Base-by-base conservation (phyloP, 2,329 filamentous ascomycete species). In the Cucurbitaria berberidis region DNA sequence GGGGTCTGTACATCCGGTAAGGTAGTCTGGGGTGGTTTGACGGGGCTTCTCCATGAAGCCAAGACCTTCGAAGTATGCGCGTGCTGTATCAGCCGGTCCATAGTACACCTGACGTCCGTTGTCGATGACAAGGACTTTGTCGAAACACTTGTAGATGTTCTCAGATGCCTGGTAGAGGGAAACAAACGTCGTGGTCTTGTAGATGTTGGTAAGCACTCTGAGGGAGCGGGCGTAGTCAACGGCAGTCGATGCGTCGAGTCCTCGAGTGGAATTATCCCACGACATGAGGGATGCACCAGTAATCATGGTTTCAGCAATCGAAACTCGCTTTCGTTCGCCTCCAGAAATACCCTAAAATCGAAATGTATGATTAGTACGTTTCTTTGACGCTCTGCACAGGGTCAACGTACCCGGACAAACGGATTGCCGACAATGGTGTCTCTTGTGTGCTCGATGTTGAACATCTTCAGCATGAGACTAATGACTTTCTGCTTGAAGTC, bases 371-470 rank as follows among this genome's bases (percentile, higher is more conserved):
- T 34, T 34, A n/a, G 30, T 16, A 34, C 15, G 13, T 13, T 10
- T 16, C 30, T 34, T 34, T n/a, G 13, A n/a, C 16, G 19, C 8
- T 22, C 5, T 5, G 2, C 15, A 15, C 7, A 15, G 19, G 3
- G 36, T 24, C 6, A 15, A 39, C 36, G 19, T 39, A 96, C 82
- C 7, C 64, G 87, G 18, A 95, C 83, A 58, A 93, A 91, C 0
- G 86, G 84, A 58, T 95, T 89, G 7, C 93, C 93, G 22, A 96
- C 91, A 26, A 93, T 86, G 0, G 93, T 97, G 70, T 92, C 84
- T 45, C 86, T 84, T 0, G 91, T 96, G 74, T 96, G 91, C 73
- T 93, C 89, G 48, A 96, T 96, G 70, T 93, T 95, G 81, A 96
- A 96, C 89, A 96, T 95, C 68, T 90, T 91, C 45, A 96, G 80